phyloP scores from a whole-genome alignment of 1,284 basidiomycete genomes.

The Irpex rosettiformis region DNA sequence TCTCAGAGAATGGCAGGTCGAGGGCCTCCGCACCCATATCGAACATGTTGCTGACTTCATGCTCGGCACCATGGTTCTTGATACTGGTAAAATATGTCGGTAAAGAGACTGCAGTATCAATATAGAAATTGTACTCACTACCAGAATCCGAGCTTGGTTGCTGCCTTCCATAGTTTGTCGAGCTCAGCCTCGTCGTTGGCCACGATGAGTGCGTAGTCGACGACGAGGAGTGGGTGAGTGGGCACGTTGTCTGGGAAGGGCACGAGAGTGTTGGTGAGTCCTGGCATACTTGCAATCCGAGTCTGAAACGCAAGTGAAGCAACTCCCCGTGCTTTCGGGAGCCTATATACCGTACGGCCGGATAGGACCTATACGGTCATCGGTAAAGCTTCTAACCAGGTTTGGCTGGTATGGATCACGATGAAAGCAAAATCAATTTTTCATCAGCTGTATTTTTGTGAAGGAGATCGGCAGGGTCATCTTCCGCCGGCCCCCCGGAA shows the following conservation, averaged over 20 bases:
- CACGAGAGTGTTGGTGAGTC: conserved; percentile 22
- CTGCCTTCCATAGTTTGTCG: conserved; percentile 33
- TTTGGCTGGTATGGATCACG: background rate
- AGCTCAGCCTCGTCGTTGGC: conserved; percentile 29
- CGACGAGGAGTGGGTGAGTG: conserved; percentile 34
- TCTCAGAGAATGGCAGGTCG: conserved; percentile 56
- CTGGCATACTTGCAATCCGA: conserved; percentile 23
- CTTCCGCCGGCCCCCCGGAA: background rate
- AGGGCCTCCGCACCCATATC: conserved; percentile 56
- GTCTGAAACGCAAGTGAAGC: background rate
- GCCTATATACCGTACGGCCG: conserved; percentile 1
- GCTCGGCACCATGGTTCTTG: conserved; percentile 58
- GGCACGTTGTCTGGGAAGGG: conserved; percentile 38
- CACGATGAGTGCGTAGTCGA: conserved; percentile 35
- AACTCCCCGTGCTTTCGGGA: background rate
- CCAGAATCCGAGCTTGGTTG: conserved; percentile 37
- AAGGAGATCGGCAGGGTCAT: background rate
- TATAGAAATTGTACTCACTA: conserved; percentile 33
- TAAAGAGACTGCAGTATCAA: conserved; percentile 4
- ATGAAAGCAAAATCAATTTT: background rate
- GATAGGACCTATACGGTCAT: background rate
- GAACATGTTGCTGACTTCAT: conserved; percentile 56
- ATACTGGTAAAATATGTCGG: conserved; percentile 35
- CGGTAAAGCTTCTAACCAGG: background rate
- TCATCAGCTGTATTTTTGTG: background rate